Percentiles rank a stretch among this genome's conserved stretches.
These are phyloP conservation scores for Chrysochromulina tobinii DNA, from an alignment of 78 protist species.

Conservation along the genomic window DNA sequence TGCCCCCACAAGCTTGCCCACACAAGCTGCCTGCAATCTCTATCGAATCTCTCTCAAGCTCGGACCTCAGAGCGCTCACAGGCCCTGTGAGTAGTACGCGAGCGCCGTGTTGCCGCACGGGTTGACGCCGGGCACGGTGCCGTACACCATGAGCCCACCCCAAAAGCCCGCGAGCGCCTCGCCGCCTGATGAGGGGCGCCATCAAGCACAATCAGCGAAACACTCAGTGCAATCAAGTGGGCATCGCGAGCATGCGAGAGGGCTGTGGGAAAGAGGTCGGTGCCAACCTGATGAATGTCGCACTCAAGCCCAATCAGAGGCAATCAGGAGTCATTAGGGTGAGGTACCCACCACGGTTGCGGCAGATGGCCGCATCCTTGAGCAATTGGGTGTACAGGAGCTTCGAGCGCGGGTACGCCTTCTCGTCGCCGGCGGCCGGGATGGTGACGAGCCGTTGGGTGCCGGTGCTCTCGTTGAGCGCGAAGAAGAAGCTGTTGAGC, in stretches of 20 bases:
- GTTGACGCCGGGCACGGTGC: constrained; percentile 19
- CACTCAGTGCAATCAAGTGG: too few species aligned
- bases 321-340: too few species aligned
- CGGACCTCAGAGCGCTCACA: too few species aligned
- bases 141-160: constrained; percentile 6
- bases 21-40: too few species aligned
- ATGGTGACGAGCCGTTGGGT: neutral
- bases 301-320: too few species aligned
- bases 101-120: neutral
- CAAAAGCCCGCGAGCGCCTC: constrained; percentile 16
- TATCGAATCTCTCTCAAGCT: too few species aligned
- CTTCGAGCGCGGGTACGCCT: constrained; percentile 20
- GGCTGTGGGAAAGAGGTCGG: too few species aligned
- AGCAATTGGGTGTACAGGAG: constrained; percentile 3
- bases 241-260: too few species aligned
- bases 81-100: neutral
- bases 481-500: neutral
- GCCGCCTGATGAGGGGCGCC: neutral
- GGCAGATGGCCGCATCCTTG: constrained; percentile 15
- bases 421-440: neutral
- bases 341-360: neutral
- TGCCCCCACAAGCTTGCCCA: too few species aligned
- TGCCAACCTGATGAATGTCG: too few species aligned
- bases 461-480: neutral
- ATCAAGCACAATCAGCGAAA: too few species aligned